Evolutionary conservation across 2,329 filamentous ascomycete species (phyloP).

Genomic region (Ophiocordyceps camponoti-saundersi): DNA sequence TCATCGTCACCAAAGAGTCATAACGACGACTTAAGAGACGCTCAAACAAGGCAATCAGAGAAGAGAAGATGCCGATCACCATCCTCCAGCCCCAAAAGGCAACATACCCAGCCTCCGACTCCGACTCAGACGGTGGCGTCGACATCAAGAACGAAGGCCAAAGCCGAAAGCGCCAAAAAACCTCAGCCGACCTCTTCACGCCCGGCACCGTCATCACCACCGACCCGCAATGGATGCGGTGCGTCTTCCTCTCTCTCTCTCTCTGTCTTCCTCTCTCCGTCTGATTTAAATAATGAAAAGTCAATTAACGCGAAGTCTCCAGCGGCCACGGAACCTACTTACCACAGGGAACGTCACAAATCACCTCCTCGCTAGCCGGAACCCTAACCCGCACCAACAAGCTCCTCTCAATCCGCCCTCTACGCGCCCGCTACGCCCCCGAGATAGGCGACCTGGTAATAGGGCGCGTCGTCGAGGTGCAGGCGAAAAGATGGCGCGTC

Average conservation of each 20-base stretch:
- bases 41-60: not conserved
- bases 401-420: constrained; percentile 74
- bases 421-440: constrained; percentile 84
- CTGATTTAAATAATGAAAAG: not conserved
- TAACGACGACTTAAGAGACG: not conserved
- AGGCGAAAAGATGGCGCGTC: constrained; percentile 83
- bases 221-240: constrained; percentile 94
- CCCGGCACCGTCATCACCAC: constrained; percentile 78
- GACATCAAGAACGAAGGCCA: constrained; percentile 29
- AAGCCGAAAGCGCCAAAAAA: constrained; percentile 16
- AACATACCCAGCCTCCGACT: constrained; percentile 15
- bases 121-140: constrained; percentile 27
- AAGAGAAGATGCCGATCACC: constrained; percentile 27
- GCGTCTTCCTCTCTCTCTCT: constrained; percentile 7
- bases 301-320: not conserved
- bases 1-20: not conserved
- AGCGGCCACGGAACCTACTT: constrained; percentile 90
- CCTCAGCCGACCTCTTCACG: constrained; percentile 48
- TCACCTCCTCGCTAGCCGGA: constrained; percentile 80
- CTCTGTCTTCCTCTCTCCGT: not conserved
- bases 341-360: constrained; percentile 42
- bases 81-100: constrained; percentile 19
- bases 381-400: constrained; percentile 91
- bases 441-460: constrained; percentile 95
- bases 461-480: constrained; percentile 87